Evolutionary conservation across 78 protist genomes (phyloP), one percentile per base, ranked within the genome.

Genomic region (Capsaspora owczarzaki): DNA sequence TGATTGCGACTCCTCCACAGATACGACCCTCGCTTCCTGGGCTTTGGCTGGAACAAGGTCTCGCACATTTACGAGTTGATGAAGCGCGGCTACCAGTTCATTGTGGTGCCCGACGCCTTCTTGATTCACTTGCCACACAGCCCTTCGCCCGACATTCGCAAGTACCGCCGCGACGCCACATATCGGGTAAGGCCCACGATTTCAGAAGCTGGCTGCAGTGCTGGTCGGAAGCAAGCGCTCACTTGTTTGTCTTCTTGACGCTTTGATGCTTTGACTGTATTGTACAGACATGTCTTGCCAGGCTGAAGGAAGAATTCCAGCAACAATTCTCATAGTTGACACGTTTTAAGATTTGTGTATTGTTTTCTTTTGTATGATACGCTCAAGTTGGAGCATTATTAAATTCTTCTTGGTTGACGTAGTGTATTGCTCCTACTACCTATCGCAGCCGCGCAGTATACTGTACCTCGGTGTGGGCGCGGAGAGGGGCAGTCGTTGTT

Each of bases 21-120:
- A 4, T 63, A 63, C 41, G 72, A 63, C 72, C 8, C 35, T 35
- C 72, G 72, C 23, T 63, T 63, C 23, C 23, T 35, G 35, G 72
- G 72, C 72, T 63, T 63, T 63, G 72, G 72, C 72, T 35, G 35
- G 72, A 63, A 63, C 72, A 63, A 63, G 23, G 72, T 63, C 72
- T 35, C 43, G 4, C 41, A 35, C 43, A 35, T 63, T 6, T 35
- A 35, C 43, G 41, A 16, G 25, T 41, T 63, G 42, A 4, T 41
- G 43, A 35, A 29, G 2, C 6, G 2, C 38, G 25, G 19, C 43
- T 63, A 63, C 40, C 33, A 63, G 43, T 63, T 63, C 33, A 25
- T 63, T 25, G 72, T 63, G 33, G 10, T 63, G 10, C 72, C 72
- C 33, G 72, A 63, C n/a, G 43, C 23, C 72, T 63, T 63, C 12